Evolutionary conservation across 805 yeast species (phyloP).

Genomic region (Starmerella powellii): DNA sequence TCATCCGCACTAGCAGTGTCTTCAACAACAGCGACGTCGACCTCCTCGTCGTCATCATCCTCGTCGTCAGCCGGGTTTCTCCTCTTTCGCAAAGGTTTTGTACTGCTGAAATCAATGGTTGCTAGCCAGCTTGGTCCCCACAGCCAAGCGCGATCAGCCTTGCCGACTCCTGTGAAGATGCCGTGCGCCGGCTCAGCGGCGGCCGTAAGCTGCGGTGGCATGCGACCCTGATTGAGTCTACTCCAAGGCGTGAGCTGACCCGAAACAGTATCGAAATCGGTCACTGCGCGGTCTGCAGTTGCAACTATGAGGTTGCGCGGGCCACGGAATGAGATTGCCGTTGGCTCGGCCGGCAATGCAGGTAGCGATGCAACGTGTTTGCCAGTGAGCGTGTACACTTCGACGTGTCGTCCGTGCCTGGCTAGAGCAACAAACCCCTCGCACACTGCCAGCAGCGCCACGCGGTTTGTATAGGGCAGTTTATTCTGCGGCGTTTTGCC

Average conservation of each 20-base stretch:
- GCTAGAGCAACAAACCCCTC: conserved; percentile 44
- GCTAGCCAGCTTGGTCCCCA: conserved; percentile 78
- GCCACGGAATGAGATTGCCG: conserved; percentile 46
- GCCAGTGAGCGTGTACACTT: conserved; percentile 30
- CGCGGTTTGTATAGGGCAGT: conserved; percentile 38
- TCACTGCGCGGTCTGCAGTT: conserved; percentile 61
- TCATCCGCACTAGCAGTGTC: conserved; percentile 7
- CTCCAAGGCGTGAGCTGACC: conserved; percentile 59
- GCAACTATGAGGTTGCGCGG: conserved; percentile 46
- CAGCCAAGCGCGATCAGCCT: conserved; percentile 52
- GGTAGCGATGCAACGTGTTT: conserved; percentile 37
- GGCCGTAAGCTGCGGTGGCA: conserved; percentile 52
- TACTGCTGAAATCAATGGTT: conserved; percentile 51
- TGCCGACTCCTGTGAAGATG: conserved; percentile 39
- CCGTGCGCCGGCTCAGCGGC: conserved; percentile 64
- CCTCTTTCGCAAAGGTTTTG: conserved; percentile 38
- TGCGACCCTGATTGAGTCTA: conserved; percentile 53
- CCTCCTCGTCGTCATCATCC: conserved; percentile 23
- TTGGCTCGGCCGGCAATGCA: conserved; percentile 46
- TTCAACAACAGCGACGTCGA: conserved; percentile 30
- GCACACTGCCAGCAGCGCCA: conserved; percentile 41
- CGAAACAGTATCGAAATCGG: conserved; percentile 46
- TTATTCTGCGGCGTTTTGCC: background rate
- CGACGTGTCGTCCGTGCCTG: conserved; percentile 55
- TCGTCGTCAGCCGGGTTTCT: conserved; percentile 23